Evolutionary conservation across 2,329 filamentous ascomycete species (phyloP), one percentile per base, ranked within the genome.

Genomic region (Penicillium paneum): DNA sequence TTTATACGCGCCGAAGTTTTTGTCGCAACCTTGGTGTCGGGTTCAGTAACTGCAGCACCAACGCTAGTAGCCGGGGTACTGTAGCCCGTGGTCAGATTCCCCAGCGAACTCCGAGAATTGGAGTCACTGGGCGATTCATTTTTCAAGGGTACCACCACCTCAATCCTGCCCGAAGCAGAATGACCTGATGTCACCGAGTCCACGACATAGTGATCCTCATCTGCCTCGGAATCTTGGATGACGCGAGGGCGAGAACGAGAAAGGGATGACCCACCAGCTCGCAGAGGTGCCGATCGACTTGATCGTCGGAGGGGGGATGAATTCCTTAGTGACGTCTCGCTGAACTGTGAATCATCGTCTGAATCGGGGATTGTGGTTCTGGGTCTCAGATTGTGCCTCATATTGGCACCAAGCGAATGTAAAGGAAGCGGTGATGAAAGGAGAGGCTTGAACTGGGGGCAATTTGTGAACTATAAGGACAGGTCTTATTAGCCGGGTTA

Each of bases 61-160:
- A 79, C 76, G 68, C 83, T 86, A 19, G 86, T 88, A 35, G 77
- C 81, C 5, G 85, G 84, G 3, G 86, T 88, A 55, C 83, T 84
- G 63, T 80, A 81, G 17, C 78, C 81, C 35, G 76, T 75, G 11
- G 75, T 80, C 6, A 68, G 32, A 72, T 71, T 6, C 72, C 71
- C 29, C 69, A 59, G 3, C 12, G 76, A 77, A 21, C 74, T 75
- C 5, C 74, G 63, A 26, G 77, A 73, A 35, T 70, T 69, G 1
- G 71, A 64, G 8, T 65, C 64, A 38, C 61, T 54, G 7, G 61
- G 40, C 13, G 66, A 59, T 12, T 57, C 50, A 49, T 57, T 39
- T 24, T 67, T 69, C 47, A 61, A 34, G 0, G 71, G 67, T 2
- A 71, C 70, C 19, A 67, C 67, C 51, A 74, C 71, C 53, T 70